These are phyloP conservation scores for Beauveria pseudobassiana DNA, from an alignment of 2,329 filamentous ascomycete genomes.

Conservation along the genomic window DNA sequence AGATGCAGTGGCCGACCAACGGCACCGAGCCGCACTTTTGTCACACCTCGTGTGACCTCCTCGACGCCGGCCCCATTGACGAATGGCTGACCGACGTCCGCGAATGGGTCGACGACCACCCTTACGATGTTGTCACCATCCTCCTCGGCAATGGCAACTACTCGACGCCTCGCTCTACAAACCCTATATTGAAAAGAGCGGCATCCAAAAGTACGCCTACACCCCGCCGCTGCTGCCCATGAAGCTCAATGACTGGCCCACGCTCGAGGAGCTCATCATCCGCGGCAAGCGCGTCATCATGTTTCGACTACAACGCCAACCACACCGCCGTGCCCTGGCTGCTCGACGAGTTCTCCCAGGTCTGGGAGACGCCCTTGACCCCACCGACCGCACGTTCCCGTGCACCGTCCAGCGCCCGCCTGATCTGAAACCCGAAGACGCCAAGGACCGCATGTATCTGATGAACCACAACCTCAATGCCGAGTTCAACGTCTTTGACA, in stretches of 20 bases:
- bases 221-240: conserved; percentile 64
- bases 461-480: conserved; percentile 89
- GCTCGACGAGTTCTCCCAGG: conserved; percentile 76
- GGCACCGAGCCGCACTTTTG: conserved; percentile 61
- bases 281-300: conserved; percentile 63
- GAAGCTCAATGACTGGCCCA: conserved; percentile 72
- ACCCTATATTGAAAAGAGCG: conserved; percentile 60
- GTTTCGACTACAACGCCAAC: conserved; percentile 82
- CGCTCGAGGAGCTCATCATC: conserved; percentile 68
- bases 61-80: conserved; percentile 73
- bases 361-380: conserved; percentile 88
- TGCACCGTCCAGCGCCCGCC: conserved; percentile 75
- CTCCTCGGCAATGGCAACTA: conserved; percentile 79
- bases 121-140: conserved; percentile 82
- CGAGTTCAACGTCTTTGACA: conserved; percentile 59
- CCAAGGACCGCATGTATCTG: conserved; percentile 63
- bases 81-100: conserved; percentile 63
- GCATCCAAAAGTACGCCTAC: conserved; percentile 67
- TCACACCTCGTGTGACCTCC: conserved; percentile 74
- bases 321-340: conserved; percentile 75
- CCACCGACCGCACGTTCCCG: conserved; percentile 56
- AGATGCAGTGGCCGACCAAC: conserved; percentile 52
- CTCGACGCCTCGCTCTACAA: conserved; percentile 57
- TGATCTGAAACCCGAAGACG: conserved; percentile 44
- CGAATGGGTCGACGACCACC: conserved; percentile 66